Base-by-base conservation (phyloP, 202 grass and related monocot species). In the Dendrocalamus latiflorus region DNA sequence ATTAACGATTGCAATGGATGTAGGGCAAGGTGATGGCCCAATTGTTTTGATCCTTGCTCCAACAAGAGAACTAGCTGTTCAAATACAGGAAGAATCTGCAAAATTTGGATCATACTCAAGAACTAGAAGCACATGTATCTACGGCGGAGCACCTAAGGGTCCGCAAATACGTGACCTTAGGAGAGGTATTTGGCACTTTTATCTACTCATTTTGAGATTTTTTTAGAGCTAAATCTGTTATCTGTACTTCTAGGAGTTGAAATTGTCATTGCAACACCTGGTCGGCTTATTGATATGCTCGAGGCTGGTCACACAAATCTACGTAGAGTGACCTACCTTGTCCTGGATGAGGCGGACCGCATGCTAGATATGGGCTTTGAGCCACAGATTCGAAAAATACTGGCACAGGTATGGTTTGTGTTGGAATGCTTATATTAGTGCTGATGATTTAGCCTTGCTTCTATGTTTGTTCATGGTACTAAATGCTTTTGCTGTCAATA, bases 341-440 rank as follows among this genome's bases (percentile, higher is more conserved):
- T 94, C 18, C 76, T 99, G 81, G 96, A 99, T 74, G 96, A 99
- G 88, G 93, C 96, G 49, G 93, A 99, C 78, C 89, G 93, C 48
- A 99, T 99, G 93, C 74, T 99, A 39, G 96, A 99, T 79, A 99
- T 99, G 93, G 93, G 96, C 6, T 99, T 99, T 79, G 96, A 96
- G 84, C 93, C 96, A 70, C 93, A 99, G 64, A 99, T 99, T 76
- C 86, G 87, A 20, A 99, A 99, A 88, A 99, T 99, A 69, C n/a
- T 96, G 57, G 86, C 93, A 83, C 93, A 99, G 43, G 96, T 95
- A 91, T 76, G 81, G 45, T 76, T 42, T 50, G 3, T 72, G 24
- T 43, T 47, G 12, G 1, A 69, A 75, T 73, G 11, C 16, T 42
- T 88, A 64, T 86, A 6, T 25, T 42, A 30, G 2, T 37, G 17